Evolutionary conservation across 1,284 basidiomycete genomes (phyloP).

Genomic region (Ustilago tritici): DNA sequence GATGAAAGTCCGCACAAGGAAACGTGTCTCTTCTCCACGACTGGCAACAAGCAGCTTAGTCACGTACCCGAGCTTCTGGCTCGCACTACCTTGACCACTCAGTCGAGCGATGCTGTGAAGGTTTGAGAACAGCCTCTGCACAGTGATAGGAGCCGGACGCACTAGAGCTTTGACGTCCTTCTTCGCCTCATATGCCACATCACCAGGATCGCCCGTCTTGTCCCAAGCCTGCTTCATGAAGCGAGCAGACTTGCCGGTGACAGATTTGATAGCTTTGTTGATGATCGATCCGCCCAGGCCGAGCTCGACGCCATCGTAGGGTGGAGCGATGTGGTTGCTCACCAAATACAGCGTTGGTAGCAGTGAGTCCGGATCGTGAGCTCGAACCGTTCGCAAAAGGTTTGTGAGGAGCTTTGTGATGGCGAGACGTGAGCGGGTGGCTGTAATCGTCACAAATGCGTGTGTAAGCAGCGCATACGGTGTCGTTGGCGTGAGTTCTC

Average conservation of each 20-base stretch:
- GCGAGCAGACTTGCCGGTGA: conserved; percentile 80
- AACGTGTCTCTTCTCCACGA: conserved; percentile 87
- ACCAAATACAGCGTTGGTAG: conserved; percentile 87
- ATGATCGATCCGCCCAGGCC: conserved; percentile 76
- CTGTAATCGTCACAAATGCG: conserved; percentile 79
- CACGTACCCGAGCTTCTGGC: conserved; percentile 82
- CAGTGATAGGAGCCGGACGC: conserved; percentile 60
- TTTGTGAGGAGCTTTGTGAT: conserved; percentile 87
- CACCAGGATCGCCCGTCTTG: conserved; percentile 65
- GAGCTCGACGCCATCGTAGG: conserved; percentile 70
- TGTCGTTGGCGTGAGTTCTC: conserved; percentile 64
- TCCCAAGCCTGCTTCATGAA: conserved; percentile 76
- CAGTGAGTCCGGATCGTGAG: conserved; percentile 79
- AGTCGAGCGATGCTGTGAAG: conserved; percentile 72
- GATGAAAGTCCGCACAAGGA: conserved; percentile 82
- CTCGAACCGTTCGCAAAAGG: conserved; percentile 78
- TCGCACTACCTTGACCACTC: conserved; percentile 81
- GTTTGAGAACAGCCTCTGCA: conserved; percentile 62
- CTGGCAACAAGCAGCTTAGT: conserved; percentile 85
- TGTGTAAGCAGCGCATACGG: conserved; percentile 87
- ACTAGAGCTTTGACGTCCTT: conserved; percentile 65
- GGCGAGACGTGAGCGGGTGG: conserved; percentile 83
- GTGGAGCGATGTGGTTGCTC: conserved; percentile 84
- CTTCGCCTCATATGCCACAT: conserved; percentile 66
- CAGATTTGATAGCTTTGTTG: conserved; percentile 82